A percentile compares a stretch with the other conserved stretches of the same genome.
phyloP scores from a whole-genome alignment of 1,139 yeast species.

The Yamadazyma membranifaciens region DNA sequence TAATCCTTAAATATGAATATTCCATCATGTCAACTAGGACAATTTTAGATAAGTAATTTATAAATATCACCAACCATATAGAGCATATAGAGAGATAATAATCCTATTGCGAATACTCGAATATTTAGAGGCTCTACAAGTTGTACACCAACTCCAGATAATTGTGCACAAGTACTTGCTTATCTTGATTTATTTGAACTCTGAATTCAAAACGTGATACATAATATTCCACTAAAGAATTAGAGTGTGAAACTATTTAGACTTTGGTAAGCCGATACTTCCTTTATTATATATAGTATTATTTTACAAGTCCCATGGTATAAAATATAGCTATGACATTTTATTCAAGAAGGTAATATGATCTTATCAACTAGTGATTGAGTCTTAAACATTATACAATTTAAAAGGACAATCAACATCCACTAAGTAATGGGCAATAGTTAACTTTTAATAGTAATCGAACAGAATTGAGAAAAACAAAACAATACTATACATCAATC shows the following conservation, averaged over 20 bases:
- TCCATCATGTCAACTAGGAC: no score
- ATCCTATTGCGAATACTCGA: constrained; percentile 8
- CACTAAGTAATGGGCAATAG: no score
- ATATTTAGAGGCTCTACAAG: constrained; percentile 13
- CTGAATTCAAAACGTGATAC: constrained; percentile 13
- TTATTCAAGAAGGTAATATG: constrained; percentile 3
- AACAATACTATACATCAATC: constrained; percentile 21
- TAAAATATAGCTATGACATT: constrained; percentile 16
- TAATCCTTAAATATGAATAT: no score
- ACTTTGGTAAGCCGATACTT: constrained; percentile 6
- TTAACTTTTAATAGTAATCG: no score
- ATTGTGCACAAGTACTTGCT: constrained; percentile 14
- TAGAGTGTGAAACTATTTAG: constrained; percentile 8
- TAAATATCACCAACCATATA: no score
- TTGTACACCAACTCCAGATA: constrained; percentile 12
- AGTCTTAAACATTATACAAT: constrained; percentile 3
- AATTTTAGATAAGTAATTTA: no score
- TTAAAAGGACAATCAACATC: background rate
- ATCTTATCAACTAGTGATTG: constrained; percentile 2
- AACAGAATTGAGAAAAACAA: background rate
- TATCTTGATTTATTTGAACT: constrained; percentile 12
- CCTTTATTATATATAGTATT: constrained; percentile 14
- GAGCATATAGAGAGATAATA: constrained; percentile 7
- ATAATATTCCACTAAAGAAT: background rate
- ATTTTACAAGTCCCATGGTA: constrained; percentile 14